A percentile compares a stretch with the other conserved stretches of the same genome.
phyloP scores from a whole-genome alignment of 192 early-diverging fungal genomes.

The Coemansia sp. region DNA sequence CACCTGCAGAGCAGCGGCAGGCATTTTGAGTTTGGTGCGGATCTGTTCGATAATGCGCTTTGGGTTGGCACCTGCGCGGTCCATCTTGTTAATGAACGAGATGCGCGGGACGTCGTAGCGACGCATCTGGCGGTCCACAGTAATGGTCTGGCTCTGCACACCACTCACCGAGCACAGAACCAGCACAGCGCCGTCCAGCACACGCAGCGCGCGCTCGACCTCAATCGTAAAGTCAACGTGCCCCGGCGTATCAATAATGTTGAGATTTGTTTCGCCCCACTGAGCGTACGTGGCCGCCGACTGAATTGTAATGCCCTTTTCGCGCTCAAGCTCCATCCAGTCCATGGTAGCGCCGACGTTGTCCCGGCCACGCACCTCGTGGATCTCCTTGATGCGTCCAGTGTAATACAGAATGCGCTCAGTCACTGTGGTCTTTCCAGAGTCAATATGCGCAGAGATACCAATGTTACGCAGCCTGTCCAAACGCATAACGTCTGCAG shows the following conservation, averaged over 20 bases:
- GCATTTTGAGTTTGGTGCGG: constrained; percentile 73
- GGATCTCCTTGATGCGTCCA: constrained; percentile 85
- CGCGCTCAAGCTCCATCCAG: constrained; percentile 97
- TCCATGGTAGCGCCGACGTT: constrained; percentile 99
- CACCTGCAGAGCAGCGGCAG: constrained; percentile 76
- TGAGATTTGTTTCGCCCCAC: constrained; percentile 78
- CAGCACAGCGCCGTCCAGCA: constrained; percentile 83
- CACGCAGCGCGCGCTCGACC: constrained; percentile 82
- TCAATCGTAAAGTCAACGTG: constrained; percentile 91
- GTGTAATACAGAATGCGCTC: constrained; percentile 84
- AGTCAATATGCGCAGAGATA: constrained; percentile 87
- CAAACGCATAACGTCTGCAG: constrained; percentile 57
- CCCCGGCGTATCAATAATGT: constrained; percentile 88
- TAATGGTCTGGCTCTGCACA: constrained; percentile 86
- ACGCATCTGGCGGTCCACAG: constrained; percentile 89
- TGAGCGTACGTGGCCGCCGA: constrained; percentile 83
- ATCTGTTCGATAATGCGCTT: constrained; percentile 78
- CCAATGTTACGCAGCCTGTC: constrained; percentile 78
- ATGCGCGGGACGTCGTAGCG: constrained; percentile 84
- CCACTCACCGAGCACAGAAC: constrained; percentile 83
- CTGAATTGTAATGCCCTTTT: constrained; percentile 89
- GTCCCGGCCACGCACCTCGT: constrained; percentile 83
- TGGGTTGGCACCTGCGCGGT: constrained; percentile 85
- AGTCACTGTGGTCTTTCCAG: constrained; percentile 83
- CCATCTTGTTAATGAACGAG: constrained; percentile 90